A percentile compares a stretch with the other conserved stretches of the same genome.
phyloP scores from a whole-genome alignment of 2,329 filamentous ascomycete genomes.

The Nigrospora osmanthi region DNA sequence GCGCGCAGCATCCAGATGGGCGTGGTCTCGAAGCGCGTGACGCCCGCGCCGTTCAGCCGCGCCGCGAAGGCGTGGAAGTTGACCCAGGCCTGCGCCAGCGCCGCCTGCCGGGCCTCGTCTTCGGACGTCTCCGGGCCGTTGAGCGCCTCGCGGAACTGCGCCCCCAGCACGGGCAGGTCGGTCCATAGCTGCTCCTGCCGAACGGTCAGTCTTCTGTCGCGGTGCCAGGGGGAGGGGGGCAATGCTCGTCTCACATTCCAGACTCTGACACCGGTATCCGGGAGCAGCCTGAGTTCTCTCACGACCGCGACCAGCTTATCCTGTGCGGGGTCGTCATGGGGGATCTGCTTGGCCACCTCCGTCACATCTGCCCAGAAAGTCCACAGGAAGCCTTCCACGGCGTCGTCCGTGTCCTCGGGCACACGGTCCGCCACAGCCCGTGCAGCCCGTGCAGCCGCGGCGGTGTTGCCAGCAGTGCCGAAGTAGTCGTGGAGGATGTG shows the following conservation, averaged over 20 bases:
- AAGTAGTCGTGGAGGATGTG: constrained; percentile 13
- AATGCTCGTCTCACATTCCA: constrained; percentile 15
- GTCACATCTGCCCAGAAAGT: constrained; percentile 14
- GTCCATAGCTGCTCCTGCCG: constrained; percentile 14
- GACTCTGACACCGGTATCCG: constrained; percentile 13
- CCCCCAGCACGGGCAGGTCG: constrained; percentile 15
- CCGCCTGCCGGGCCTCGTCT: constrained; percentile 5
- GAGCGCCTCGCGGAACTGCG: constrained; percentile 12
- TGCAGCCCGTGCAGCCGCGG: constrained; percentile 8
- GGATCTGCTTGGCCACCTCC: constrained; percentile 14
- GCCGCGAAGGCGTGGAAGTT: constrained; percentile 20
- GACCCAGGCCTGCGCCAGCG: constrained; percentile 7
- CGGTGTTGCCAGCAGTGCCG: constrained; percentile 2
- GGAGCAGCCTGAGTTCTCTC: constrained; percentile 15
- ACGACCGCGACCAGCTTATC: constrained; percentile 17
- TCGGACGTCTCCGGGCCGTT: constrained; percentile 6
- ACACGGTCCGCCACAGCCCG: constrained; percentile 7
- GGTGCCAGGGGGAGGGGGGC: background rate
- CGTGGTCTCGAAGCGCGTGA: constrained; percentile 8
- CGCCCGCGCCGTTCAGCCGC: constrained; percentile 13
- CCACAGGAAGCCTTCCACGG: constrained; percentile 15
- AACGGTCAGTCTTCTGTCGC: constrained; percentile 2
- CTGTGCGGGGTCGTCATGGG: constrained; percentile 13
- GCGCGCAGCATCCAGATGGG: constrained; percentile 19
- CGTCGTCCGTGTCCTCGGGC: background rate